Conservation (phyloP, 805 yeast species). For the Cyberlindnera veronae region DNA sequence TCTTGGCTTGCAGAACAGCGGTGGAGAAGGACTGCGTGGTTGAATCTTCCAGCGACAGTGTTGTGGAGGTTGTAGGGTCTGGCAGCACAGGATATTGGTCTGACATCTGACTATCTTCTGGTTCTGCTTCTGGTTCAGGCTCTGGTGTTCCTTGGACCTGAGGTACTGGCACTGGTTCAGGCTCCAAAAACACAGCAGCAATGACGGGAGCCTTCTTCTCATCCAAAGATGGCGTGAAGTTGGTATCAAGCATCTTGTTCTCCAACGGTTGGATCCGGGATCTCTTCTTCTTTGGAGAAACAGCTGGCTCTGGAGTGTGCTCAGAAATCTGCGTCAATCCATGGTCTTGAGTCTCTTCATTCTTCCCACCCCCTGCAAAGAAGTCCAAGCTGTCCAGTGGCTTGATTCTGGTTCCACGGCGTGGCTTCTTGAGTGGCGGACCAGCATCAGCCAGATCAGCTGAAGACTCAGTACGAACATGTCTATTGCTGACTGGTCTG, state of each 20-base stretch:
- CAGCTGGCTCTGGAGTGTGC: not conserved
- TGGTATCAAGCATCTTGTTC: constrained; percentile 11
- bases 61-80: not conserved
- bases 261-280: constrained; percentile 7
- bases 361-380: constrained; percentile 36
- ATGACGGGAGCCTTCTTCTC: no score
- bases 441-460: not conserved
- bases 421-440: constrained; percentile 14
- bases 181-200: no score
- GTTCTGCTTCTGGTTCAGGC: not conserved
- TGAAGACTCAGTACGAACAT: constrained; percentile 5
- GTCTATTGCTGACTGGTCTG: constrained; percentile 15
- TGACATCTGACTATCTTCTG: not conserved
- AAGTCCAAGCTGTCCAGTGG: constrained; percentile 35
- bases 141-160: no score
- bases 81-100: no score
- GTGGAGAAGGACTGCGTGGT: constrained; percentile 16
- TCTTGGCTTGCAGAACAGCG: constrained; percentile 20
- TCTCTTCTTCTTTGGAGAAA: not conserved
- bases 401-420: constrained; percentile 23
- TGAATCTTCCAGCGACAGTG: no score
- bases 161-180: no score
- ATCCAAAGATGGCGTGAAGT: constrained; percentile 2
- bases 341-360: not conserved
- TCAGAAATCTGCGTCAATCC: not conserved